phyloP scores from a whole-genome alignment of 1,284 basidiomycete genomes.

The Pseudozyma flocculosa region DNA sequence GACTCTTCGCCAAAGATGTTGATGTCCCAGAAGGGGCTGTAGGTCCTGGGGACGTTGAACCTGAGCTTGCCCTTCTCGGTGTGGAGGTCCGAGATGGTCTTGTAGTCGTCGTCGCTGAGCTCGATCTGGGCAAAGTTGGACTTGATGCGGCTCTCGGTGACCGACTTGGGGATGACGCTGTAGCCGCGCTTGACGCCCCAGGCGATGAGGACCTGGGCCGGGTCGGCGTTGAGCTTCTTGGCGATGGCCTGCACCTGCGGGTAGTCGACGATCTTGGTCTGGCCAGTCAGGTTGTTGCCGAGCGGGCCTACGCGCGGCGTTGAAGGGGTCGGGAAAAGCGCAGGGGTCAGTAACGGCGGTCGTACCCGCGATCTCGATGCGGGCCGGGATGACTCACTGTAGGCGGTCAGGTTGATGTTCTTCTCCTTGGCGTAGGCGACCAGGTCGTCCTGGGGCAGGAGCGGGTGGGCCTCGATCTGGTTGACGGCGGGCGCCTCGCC shows the following conservation, averaged over 20 bases:
- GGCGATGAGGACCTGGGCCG: slow-evolving; percentile 58
- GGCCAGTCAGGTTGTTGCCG: slow-evolving; percentile 55
- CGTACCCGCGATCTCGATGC: no score
- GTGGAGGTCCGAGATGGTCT: slow-evolving; percentile 39
- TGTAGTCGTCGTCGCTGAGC: slow-evolving; percentile 54
- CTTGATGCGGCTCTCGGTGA: slow-evolving; percentile 56
- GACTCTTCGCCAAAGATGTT: slow-evolving; percentile 48
- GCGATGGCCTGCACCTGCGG: slow-evolving; percentile 56
- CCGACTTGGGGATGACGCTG: slow-evolving; percentile 59
- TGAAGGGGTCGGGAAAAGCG: no score
- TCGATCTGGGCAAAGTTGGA: slow-evolving; percentile 57
- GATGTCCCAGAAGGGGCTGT: slow-evolving; percentile 44
- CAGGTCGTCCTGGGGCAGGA: slow-evolving; percentile 54
- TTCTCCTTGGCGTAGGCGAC: slow-evolving; percentile 42
- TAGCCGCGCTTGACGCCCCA: slow-evolving; percentile 59
- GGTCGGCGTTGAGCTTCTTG: slow-evolving; percentile 52
- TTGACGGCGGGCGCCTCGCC: slow-evolving; percentile 76
- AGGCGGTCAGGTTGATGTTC: slow-evolving; percentile 58
- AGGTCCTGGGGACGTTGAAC: slow-evolving; percentile 52
- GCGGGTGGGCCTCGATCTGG: slow-evolving; percentile 81
- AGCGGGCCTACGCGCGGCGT: slow-evolving; percentile 37
- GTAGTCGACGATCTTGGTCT: slow-evolving; percentile 52
- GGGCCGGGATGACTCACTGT: slow-evolving; percentile 33
- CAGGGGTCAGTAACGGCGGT: no score
- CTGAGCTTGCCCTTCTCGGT: slow-evolving; percentile 49